These are phyloP conservation scores for Aspergillus sp. DNA, from an alignment of 2,329 filamentous ascomycete genomes.

Conservation along the genomic window DNA sequence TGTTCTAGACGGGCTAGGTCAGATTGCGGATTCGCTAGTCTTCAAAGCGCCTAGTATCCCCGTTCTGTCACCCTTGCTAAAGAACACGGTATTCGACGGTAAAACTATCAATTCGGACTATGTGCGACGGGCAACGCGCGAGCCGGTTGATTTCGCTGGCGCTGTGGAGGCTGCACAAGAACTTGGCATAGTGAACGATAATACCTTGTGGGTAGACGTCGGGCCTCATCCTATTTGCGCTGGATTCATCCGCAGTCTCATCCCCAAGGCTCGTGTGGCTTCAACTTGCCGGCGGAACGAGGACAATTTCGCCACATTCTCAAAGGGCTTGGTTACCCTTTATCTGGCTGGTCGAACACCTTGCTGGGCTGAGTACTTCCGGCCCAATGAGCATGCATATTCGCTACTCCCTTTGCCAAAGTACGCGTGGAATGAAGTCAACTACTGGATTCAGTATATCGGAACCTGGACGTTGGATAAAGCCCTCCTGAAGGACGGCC, in stretches of 20 bases:
- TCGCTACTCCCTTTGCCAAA: constrained; percentile 66
- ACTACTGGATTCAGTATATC: constrained; percentile 74
- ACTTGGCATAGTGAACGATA: constrained; percentile 57
- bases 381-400: constrained; percentile 62
- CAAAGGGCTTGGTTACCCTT: constrained; percentile 61
- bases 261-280: constrained; percentile 59
- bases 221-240: constrained; percentile 75
- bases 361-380: constrained; percentile 73
- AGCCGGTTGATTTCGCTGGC: constrained; percentile 70
- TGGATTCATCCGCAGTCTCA: constrained; percentile 68
- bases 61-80: constrained; percentile 72
- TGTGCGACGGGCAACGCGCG: constrained; percentile 66
- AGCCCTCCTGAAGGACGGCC: constrained; percentile 35
- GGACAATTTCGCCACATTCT: constrained; percentile 67
- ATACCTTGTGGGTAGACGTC: constrained; percentile 73
- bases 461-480: constrained; percentile 76
- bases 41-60: constrained; percentile 32
- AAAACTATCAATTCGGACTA: constrained; percentile 65
- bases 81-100: constrained; percentile 59
- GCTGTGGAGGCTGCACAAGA: constrained; percentile 65
- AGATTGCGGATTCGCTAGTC: constrained; percentile 6
- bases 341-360: constrained; percentile 66
- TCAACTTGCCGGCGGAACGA: constrained; percentile 68
- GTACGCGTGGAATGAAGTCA: constrained; percentile 72
- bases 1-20: constrained; percentile 19